Percentiles rank a stretch among this genome's conserved stretches.
These are phyloP conservation scores for Vitis hybrid DNA, from an alignment of 177 flowering plant species.

Conservation along the genomic window DNA sequence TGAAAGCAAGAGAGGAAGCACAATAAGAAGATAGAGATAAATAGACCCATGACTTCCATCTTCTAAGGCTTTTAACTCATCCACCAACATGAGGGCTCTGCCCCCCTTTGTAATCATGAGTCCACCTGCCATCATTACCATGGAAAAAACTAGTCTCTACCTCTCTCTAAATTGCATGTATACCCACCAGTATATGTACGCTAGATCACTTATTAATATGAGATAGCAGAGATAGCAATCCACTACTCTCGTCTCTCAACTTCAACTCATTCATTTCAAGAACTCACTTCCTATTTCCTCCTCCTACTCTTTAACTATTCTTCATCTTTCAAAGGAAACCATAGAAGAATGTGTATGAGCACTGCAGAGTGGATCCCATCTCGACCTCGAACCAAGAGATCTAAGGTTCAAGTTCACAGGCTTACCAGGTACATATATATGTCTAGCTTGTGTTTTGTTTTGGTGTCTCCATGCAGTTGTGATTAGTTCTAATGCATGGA, in stretches of 20 bases:
- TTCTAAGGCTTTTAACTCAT: slow-evolving; percentile 1
- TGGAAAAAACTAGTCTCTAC: slow-evolving; percentile 5
- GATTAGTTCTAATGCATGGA: neutral
- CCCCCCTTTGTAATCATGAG: slow-evolving; percentile 29
- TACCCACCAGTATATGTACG: neutral
- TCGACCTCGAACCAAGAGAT: slow-evolving; percentile 19
- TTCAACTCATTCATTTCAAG: slow-evolving; percentile 11
- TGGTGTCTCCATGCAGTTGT: neutral
- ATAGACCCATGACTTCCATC: neutral
- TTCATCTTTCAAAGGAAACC: neutral
- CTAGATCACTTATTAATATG: neutral
- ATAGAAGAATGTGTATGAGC: slow-evolving; percentile 31
- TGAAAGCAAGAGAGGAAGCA: neutral
- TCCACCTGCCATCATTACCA: slow-evolving; percentile 38
- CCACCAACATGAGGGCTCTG: slow-evolving; percentile 4
- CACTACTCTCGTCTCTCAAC: slow-evolving; percentile 6
- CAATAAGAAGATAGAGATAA: neutral
- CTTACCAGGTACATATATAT: slow-evolving; percentile 25
- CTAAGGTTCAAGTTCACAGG: slow-evolving; percentile 33
- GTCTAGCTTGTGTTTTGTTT: neutral
- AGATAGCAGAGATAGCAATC: neutral
- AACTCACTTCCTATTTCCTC: neutral
- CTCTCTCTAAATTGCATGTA: neutral
- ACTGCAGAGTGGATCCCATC: slow-evolving; percentile 18
- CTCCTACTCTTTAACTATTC: neutral